A percentile compares a stretch with the other conserved stretches of the same genome.
These are phyloP conservation scores for Apiotrichum veenhuisii DNA, from an alignment of 1,284 basidiomycete genomes.

Conservation along the genomic window DNA sequence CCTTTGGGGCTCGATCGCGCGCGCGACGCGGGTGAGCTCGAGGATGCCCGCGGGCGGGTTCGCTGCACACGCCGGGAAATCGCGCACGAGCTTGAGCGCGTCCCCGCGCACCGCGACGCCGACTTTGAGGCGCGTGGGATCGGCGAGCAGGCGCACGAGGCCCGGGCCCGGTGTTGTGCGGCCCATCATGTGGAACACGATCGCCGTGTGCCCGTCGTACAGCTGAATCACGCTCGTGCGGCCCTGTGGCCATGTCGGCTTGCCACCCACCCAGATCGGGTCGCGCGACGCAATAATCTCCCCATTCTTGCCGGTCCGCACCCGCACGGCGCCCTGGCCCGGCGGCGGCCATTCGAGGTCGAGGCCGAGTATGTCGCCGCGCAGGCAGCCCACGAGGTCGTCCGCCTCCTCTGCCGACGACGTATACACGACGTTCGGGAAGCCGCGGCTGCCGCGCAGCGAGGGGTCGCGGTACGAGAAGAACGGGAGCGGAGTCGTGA, in stretches of 20 bases:
- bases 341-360: conserved; percentile 45
- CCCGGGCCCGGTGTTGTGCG: conserved; percentile 8
- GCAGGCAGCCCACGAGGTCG: conserved; percentile 33
- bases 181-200: conserved; percentile 44
- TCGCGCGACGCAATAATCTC: background rate
- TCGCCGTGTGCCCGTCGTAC: conserved; percentile 40
- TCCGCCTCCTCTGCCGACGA: conserved; percentile 30
- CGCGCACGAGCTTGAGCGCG: conserved; percentile 44
- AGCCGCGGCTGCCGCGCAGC: conserved; percentile 1
- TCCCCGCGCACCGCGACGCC: conserved; percentile 48
- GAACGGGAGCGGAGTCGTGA: conserved; percentile 13
- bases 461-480: conserved; percentile 24
- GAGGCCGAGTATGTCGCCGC: conserved; percentile 36
- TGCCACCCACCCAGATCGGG: conserved; percentile 15
- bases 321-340: conserved; percentile 7
- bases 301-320: background rate
- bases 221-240: conserved; percentile 48
- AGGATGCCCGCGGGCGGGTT: conserved; percentile 27
- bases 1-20: conserved; percentile 34
- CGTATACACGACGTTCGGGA: conserved; percentile 37
- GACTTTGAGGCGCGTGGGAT: conserved; percentile 37
- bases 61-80: conserved; percentile 28
- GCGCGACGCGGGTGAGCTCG: conserved; percentile 44
- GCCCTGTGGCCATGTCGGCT: conserved; percentile 23
- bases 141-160: conserved; percentile 35